Conservation (phyloP, 139 green algal species). For the Astrephomene gubernaculifera region DNA sequence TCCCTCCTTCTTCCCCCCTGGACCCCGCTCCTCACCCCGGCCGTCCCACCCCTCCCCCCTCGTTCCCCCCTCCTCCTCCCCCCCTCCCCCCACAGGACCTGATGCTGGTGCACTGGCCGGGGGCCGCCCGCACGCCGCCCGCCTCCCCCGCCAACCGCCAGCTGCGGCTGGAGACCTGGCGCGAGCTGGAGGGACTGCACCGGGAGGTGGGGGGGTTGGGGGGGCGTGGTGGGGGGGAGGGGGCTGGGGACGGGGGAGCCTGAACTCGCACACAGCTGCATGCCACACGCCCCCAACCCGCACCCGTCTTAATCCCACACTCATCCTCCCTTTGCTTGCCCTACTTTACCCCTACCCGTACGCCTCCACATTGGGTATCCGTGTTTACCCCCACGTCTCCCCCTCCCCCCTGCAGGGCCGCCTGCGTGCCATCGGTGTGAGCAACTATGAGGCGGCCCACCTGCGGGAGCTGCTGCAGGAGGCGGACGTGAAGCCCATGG, state of each 20-base stretch:
- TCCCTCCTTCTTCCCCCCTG: no score
- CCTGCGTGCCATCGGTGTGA: conserved; percentile 76
- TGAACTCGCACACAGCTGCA: no score
- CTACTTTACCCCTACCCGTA: no score
- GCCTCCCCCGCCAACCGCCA: conserved; percentile 57
- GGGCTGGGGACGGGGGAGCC: neutral
- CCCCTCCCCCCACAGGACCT: conserved; percentile 62
- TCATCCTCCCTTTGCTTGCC: no score
- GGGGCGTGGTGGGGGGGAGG: neutral
- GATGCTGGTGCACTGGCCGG: conserved; percentile 86
- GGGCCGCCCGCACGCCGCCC: conserved; percentile 45
- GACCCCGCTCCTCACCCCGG: neutral
- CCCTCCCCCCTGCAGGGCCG: conserved; percentile 34
- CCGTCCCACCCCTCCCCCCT: neutral
- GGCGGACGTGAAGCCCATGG: conserved; percentile 55
- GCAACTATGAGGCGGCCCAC: conserved; percentile 73
- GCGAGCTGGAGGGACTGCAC: conserved; percentile 66
- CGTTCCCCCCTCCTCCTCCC: neutral
- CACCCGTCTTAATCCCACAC: no score
- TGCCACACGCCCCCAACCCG: no score
- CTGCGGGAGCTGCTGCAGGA: conserved; percentile 63
- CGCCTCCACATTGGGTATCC: neutral
- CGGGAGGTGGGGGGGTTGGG: neutral
- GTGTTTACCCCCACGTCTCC: neutral
- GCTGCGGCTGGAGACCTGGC: conserved; percentile 76